Evolutionary conservation across 2,329 filamentous ascomycete genomes (phyloP).

Genomic region (Hypoxylon sp.): DNA sequence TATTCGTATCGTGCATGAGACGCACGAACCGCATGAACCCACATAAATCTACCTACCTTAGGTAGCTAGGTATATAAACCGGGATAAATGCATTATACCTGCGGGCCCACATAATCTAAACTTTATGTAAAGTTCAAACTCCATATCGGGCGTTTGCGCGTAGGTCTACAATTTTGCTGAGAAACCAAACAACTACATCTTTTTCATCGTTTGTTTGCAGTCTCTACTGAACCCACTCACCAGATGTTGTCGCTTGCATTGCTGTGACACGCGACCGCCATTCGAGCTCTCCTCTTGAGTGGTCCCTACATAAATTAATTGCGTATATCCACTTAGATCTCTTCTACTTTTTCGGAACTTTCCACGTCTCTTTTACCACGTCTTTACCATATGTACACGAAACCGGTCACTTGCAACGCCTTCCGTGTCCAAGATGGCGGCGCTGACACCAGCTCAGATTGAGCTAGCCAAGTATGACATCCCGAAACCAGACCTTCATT

Average conservation of each 20-base stretch:
- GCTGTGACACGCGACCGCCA: conserved; percentile 26
- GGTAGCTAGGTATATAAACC: background rate
- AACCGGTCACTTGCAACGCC: conserved; percentile 29
- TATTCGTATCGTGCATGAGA: background rate
- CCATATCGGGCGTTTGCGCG: conserved; percentile 42
- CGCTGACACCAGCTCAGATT: conserved; percentile 66
- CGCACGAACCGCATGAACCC: background rate
- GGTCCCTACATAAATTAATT: conserved; percentile 11
- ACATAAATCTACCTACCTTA: background rate
- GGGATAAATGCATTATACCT: conserved; percentile 14
- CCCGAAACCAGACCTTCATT: background rate
- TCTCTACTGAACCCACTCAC: conserved; percentile 18
- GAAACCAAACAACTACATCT: conserved; percentile 27
- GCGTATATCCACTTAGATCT: conserved; percentile 20
- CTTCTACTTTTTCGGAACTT: conserved; percentile 16
- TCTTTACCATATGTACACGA: conserved; percentile 43
- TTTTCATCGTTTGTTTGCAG: conserved; percentile 20
- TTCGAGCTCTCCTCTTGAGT: conserved; percentile 19
- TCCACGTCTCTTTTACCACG: conserved; percentile 3
- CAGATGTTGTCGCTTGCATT: conserved; percentile 15
- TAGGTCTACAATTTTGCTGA: conserved; percentile 39
- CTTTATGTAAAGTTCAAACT: conserved; percentile 33
- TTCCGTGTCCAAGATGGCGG: conserved; percentile 51
- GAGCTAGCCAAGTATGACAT: conserved; percentile 70
- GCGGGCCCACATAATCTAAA: conserved; percentile 28